These are phyloP conservation scores for Dictyostelium discoideum DNA, from an alignment of 78 protist genomes.

Conservation along the genomic window dicty_2.7 NC_007089.4:561501-562000, in stretches of 20 bases:
- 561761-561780: constrained; percentile 1
- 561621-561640: constrained; percentile 35
- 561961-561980: neutral
- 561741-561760: constrained; percentile 8
- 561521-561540: constrained; percentile 46
- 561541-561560: neutral
- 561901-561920: neutral
- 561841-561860: neutral
- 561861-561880: constrained; percentile 26
- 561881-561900: neutral
- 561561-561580: constrained; percentile 28
- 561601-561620: neutral
- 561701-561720: constrained; percentile 5
- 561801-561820: constrained; percentile 36
- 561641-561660: neutral
- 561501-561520: constrained; percentile 37
- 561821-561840: neutral
- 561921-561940: constrained; percentile 10
- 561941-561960: neutral
- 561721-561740: neutral
- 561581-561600: constrained; percentile 13
- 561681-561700: neutral
- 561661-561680: constrained; percentile 34
- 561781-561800: constrained; percentile 19
- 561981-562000: neutral